phyloP scores from a whole-genome alignment of 176 grass and related monocot species.

The Melocanna baccifera region DNA sequence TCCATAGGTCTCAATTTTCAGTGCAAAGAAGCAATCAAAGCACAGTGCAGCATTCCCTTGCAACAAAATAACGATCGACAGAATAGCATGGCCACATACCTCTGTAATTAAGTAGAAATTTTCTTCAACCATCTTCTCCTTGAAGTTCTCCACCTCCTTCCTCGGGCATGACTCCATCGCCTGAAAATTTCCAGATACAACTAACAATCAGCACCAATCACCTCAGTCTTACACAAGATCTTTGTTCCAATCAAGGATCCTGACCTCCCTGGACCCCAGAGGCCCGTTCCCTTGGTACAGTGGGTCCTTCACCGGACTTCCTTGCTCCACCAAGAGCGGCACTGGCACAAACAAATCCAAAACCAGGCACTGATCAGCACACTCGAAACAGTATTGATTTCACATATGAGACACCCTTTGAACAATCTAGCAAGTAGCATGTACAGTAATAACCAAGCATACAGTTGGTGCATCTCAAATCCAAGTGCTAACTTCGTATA shows the following conservation, averaged over 20 bases:
- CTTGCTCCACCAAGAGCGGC: constrained; percentile 53
- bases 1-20: background rate
- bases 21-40: background rate
- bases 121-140: constrained; percentile 66
- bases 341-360: constrained; percentile 34
- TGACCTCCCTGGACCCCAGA: constrained; percentile 36
- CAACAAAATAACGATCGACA: background rate
- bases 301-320: constrained; percentile 48
- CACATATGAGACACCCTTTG: background rate
- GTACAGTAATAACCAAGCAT: background rate
- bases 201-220: background rate
- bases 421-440: background rate
- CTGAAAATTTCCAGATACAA: constrained; percentile 29
- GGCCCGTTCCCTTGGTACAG: constrained; percentile 45
- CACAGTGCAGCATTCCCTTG: background rate
- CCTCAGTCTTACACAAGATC: background rate
- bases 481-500: background rate
- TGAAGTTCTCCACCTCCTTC: constrained; percentile 46
- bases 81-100: constrained; percentile 22
- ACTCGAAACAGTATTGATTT: background rate
- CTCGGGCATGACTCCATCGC: constrained; percentile 73
- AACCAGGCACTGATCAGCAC: background rate
- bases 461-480: background rate
- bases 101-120: constrained; percentile 80
- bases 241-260: background rate